Evolutionary conservation across 257 asterid genomes (phyloP).

Genomic region (Fraxinus quadrangulata): DNA sequence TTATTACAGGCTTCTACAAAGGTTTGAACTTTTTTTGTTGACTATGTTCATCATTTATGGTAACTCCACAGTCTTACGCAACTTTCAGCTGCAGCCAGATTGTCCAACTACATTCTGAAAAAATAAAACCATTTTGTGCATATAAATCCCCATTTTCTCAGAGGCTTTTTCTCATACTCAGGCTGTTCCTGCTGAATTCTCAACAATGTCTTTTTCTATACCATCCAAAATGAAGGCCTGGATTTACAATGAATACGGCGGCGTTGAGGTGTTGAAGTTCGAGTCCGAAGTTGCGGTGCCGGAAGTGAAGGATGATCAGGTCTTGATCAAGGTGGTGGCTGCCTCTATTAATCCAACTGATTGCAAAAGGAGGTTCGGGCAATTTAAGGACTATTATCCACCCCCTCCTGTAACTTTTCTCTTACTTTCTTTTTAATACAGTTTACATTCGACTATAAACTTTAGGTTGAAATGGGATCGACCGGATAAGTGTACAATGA

Average conservation of each 20-base stretch:
- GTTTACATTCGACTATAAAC: background rate
- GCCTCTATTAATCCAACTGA: conserved; percentile 91
- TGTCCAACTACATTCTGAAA: background rate
- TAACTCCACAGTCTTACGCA: background rate
- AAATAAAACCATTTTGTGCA: conserved; percentile 20
- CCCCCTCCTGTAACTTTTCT: conserved; percentile 71
- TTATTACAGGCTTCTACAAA: no score
- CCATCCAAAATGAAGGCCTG: conserved; percentile 86
- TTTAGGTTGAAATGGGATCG: background rate
- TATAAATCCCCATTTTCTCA: conserved; percentile 18
- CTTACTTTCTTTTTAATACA: background rate
- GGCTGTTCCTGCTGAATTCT: conserved; percentile 47
- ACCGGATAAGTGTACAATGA: background rate
- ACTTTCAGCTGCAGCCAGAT: background rate
- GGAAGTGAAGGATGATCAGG: conserved; percentile 67
- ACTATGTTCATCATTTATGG: background rate
- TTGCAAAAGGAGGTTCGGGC: conserved; percentile 74
- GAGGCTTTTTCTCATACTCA: conserved; percentile 34
- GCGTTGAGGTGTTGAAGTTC: conserved; percentile 70
- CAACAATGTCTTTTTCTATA: conserved; percentile 37
- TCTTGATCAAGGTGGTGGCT: conserved; percentile 75
- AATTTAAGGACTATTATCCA: conserved; percentile 81
- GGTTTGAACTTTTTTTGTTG: no score
- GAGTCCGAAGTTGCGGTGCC: conserved; percentile 62
- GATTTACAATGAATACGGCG: conserved; percentile 76